These are phyloP conservation scores for Punctularia strigosozonata DNA, from an alignment of 768 basidiomycete species.

Conservation along the genomic window DNA sequence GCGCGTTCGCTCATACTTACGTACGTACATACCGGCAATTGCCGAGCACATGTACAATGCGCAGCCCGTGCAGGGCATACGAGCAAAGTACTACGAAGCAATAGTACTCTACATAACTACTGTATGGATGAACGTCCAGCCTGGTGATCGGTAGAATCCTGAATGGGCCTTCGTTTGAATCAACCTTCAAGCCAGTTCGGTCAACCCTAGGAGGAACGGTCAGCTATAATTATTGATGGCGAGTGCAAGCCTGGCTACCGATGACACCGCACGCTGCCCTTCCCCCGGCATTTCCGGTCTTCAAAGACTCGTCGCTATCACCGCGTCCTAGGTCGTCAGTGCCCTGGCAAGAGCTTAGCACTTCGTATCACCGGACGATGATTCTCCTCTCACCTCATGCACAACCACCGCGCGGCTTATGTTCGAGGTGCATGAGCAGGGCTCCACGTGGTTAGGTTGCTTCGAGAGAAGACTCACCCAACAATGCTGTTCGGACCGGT, in stretches of 20 bases:
- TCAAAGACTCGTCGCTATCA: constrained; percentile 52
- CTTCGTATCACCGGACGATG: not conserved
- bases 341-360: constrained; percentile 29
- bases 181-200: too few relatives aligned
- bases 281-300: constrained; percentile 69
- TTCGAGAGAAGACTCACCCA: constrained; percentile 33
- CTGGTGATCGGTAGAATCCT: too few relatives aligned
- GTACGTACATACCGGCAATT: too few relatives aligned
- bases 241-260: constrained; percentile 27
- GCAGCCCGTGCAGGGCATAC: too few relatives aligned
- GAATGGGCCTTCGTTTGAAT: too few relatives aligned
- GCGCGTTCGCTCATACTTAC: too few relatives aligned
- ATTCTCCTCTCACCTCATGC: not conserved
- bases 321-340: constrained; percentile 74
- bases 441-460: not conserved
- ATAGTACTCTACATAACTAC: too few relatives aligned
- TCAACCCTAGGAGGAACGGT: too few relatives aligned
- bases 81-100: too few relatives aligned
- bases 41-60: too few relatives aligned
- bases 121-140: too few relatives aligned
- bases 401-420: not conserved
- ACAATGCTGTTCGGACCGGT: constrained; percentile 58
- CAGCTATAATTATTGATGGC: too few relatives aligned
- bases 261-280: constrained; percentile 79
- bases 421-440: not conserved